A percentile compares a stretch with the other conserved stretches of the same genome.
Conservation (phyloP, 768 basidiomycete genomes). For the Phlegmacium glaucopus region DNA sequence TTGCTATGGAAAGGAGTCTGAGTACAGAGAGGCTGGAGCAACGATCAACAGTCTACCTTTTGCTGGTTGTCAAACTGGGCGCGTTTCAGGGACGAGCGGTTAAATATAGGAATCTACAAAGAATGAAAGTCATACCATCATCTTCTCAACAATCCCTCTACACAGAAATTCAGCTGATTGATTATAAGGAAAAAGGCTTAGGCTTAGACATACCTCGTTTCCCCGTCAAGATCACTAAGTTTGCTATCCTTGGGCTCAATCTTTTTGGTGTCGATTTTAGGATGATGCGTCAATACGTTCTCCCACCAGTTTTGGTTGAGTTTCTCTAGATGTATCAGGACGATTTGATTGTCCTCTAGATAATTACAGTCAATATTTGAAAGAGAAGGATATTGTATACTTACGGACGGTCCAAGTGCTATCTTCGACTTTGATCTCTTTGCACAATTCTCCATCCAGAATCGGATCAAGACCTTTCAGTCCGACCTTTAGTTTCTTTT, state of each 20-base stretch:
- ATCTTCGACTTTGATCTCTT: slow-evolving; percentile 93
- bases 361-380: slow-evolving; percentile 1
- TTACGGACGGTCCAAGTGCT: slow-evolving; percentile 94
- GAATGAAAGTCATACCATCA: slow-evolving; percentile 77
- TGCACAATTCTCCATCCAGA: slow-evolving; percentile 86
- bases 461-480: slow-evolving; percentile 86
- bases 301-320: slow-evolving; percentile 96
- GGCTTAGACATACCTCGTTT: slow-evolving; percentile 73
- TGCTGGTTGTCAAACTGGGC: slow-evolving; percentile 75
- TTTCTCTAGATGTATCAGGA: slow-evolving; percentile 83
- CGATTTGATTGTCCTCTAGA: slow-evolving; percentile 71
- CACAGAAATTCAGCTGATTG: slow-evolving; percentile 4
- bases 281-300: slow-evolving; percentile 91
- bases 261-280: slow-evolving; percentile 95
- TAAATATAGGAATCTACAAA: background rate
- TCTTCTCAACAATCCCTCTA: slow-evolving; percentile 99
- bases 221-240: slow-evolving; percentile 92
- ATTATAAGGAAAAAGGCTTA: background rate
- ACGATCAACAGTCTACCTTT: slow-evolving; percentile 39
- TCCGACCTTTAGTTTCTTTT: slow-evolving; percentile 79
- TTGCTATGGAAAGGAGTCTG: slow-evolving; percentile 49
- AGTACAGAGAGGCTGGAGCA: slow-evolving; percentile 1
- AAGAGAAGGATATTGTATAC: slow-evolving; percentile 21
- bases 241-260: slow-evolving; percentile 96
- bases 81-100: slow-evolving; percentile 4